Evolutionary conservation across 768 basidiomycete species (phyloP).

Genomic region (Lentinula sp.): DNA sequence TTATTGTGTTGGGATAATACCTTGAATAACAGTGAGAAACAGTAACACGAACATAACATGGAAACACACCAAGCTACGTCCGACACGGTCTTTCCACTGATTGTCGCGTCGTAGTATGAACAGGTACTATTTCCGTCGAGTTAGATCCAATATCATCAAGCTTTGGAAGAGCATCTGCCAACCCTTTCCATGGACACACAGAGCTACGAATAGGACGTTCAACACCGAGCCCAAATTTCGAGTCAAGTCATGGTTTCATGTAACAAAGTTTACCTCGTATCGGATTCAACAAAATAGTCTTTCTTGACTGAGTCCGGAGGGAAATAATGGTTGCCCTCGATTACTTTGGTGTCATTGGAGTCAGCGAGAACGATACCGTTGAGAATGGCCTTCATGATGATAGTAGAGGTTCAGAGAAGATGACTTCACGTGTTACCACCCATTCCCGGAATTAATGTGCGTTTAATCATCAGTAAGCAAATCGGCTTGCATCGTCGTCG

Average conservation of each 20-base stretch:
- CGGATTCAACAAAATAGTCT: conserved; percentile 41
- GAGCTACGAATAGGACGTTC: conserved; percentile 26
- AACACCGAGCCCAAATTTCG: no score
- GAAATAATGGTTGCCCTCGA: conserved; percentile 74
- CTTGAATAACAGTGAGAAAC: conserved; percentile 24
- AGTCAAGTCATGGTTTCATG: no score
- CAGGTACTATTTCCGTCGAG: not conserved
- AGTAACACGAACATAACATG: not conserved
- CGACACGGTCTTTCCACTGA: conserved; percentile 41
- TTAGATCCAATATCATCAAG: not conserved
- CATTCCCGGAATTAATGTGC: no score
- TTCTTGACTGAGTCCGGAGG: conserved; percentile 49
- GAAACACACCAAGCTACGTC: conserved; percentile 62
- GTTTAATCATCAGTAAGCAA: no score
- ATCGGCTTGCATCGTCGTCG: no score
- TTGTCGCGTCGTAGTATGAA: conserved; percentile 54
- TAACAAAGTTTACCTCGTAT: conserved; percentile 38
- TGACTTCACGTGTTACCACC: not conserved
- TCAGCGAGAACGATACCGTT: conserved; percentile 53
- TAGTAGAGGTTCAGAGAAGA: not conserved
- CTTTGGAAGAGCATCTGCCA: conserved; percentile 10
- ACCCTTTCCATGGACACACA: conserved; percentile 73
- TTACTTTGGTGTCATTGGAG: conserved; percentile 42
- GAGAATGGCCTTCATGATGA: conserved; percentile 36
- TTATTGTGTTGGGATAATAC: conserved; percentile 58